A percentile compares a stretch with the other conserved stretches of the same genome.
Evolutionary conservation across 1,284 basidiomycete species (phyloP).

Genomic region (Blastosporella zonata): DNA sequence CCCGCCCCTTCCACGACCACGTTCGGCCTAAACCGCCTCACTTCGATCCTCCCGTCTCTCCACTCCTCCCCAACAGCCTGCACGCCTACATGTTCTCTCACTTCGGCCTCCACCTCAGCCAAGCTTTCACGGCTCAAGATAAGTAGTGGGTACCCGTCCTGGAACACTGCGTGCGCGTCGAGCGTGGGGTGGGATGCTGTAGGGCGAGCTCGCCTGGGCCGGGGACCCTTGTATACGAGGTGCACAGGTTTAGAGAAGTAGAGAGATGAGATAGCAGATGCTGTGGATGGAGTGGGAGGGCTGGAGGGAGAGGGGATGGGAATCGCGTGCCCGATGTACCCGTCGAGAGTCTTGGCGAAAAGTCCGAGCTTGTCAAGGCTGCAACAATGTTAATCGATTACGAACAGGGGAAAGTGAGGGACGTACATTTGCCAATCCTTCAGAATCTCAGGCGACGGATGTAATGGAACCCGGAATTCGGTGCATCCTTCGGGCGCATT

Average conservation of each 20-base stretch:
- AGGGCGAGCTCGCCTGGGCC: constrained; percentile 48
- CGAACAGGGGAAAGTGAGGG: not conserved
- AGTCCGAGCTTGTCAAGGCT: constrained; percentile 58
- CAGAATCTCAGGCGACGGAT: constrained; percentile 47
- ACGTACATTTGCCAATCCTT: too few relatives aligned
- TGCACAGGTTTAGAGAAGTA: constrained; percentile 60
- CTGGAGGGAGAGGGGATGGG: constrained; percentile 31
- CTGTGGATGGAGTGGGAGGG: not conserved
- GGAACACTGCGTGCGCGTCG: constrained; percentile 54
- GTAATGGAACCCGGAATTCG: constrained; percentile 55
- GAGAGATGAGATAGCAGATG: constrained; percentile 51
- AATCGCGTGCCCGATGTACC: constrained; percentile 51
- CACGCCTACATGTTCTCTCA: constrained; percentile 46
- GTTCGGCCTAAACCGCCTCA: constrained; percentile 74
- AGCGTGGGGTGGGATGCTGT: constrained; percentile 48
- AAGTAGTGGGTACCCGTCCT: constrained; percentile 71
- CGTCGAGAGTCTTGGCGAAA: constrained; percentile 45
- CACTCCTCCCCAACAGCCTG: constrained; percentile 58
- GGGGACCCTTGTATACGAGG: constrained; percentile 64
- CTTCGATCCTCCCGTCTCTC: constrained; percentile 47
- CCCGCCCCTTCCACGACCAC: constrained; percentile 60
- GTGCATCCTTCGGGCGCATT: constrained; percentile 50
- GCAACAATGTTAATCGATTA: not conserved
- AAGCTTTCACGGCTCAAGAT: constrained; percentile 66
- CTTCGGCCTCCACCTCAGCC: constrained; percentile 41